Evolutionary conservation across 495 filamentous ascomycete species (phyloP).

Genomic region (Trichoderma orchidacearum): DNA sequence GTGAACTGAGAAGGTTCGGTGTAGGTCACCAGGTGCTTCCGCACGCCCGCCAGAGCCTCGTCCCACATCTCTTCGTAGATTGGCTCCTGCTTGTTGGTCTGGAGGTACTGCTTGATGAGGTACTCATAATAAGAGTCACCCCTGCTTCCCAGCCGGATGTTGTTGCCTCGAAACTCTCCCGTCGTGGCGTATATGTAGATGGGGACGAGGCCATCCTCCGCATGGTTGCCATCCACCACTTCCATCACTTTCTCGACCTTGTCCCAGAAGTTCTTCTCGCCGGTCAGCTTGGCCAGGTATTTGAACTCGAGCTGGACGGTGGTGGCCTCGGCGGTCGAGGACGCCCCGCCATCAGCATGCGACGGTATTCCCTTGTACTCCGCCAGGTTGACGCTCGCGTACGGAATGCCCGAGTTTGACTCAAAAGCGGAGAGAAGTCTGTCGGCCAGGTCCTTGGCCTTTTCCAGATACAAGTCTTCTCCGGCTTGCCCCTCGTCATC

Average conservation of each 20-base stretch:
- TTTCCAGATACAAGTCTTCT: slow-evolving; percentile 91
- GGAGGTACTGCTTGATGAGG: slow-evolving; percentile 90
- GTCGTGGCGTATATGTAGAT: slow-evolving; percentile 75
- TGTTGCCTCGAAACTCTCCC: slow-evolving; percentile 65
- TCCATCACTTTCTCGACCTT: slow-evolving; percentile 84
- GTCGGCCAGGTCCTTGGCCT: slow-evolving; percentile 84
- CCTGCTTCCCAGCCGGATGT: slow-evolving; percentile 83
- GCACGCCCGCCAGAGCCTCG: slow-evolving; percentile 68
- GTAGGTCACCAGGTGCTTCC: slow-evolving; percentile 85
- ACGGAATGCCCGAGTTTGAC: slow-evolving; percentile 72
- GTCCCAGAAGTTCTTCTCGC: slow-evolving; percentile 83
- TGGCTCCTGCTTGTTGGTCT: slow-evolving; percentile 75
- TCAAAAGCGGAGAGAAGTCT: slow-evolving; percentile 80
- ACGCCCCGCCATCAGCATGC: slow-evolving; percentile 77
- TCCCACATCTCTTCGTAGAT: slow-evolving; percentile 91
- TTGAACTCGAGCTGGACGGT: slow-evolving; percentile 94
- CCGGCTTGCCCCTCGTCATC: slow-evolving; percentile 53
- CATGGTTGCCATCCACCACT: slow-evolving; percentile 66
- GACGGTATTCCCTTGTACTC: slow-evolving; percentile 59
- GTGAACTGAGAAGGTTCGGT: slow-evolving; percentile 67
- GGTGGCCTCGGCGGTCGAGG: slow-evolving; percentile 85
- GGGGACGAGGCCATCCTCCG: slow-evolving; percentile 72
- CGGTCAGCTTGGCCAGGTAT: slow-evolving; percentile 88
- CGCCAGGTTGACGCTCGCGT: slow-evolving; percentile 78
- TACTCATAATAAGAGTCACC: slow-evolving; percentile 98